Conservation (phyloP, 371 early-diverging fungal genomes). For the Mucor plumbeus region DNA sequence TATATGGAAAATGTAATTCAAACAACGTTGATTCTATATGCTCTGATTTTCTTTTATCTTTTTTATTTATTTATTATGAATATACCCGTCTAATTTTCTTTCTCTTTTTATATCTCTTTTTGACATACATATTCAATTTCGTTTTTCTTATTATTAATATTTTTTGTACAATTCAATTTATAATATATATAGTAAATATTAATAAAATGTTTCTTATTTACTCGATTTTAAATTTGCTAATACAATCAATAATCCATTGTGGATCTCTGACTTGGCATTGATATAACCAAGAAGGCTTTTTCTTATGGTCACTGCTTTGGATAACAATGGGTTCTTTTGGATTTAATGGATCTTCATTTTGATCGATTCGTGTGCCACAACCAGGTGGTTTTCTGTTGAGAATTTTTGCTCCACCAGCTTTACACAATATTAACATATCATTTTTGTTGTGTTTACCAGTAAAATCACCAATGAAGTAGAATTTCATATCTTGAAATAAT, state of each 20-base stretch:
- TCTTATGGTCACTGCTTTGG: neutral
- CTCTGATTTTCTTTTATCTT: too few relatives aligned
- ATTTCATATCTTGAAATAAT: slow-evolving; percentile 32
- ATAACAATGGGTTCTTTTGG: slow-evolving; percentile 23
- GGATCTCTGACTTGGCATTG: slow-evolving; percentile 31
- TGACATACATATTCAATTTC: neutral
- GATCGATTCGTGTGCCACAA: neutral
- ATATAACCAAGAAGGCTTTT: slow-evolving; percentile 13
- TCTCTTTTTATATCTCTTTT: neutral
- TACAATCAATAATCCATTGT: slow-evolving; percentile 37
- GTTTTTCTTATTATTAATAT: neutral
- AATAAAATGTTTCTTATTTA: neutral
- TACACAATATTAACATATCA: slow-evolving; percentile 30
- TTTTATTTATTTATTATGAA: neutral
- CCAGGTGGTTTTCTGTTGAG: slow-evolving; percentile 30
- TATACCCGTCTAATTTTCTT: neutral
- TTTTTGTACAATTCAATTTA: neutral
- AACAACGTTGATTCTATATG: neutral
- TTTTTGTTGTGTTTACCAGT: slow-evolving; percentile 33
- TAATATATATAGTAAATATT: slow-evolving; percentile 6
- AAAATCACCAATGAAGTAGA: slow-evolving; percentile 40
- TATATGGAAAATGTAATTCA: slow-evolving; percentile 1
- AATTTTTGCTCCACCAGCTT: slow-evolving; percentile 33
- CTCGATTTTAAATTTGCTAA: slow-evolving; percentile 22
- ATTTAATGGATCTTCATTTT: neutral